These are phyloP conservation scores for Athelia sp. DNA, from an alignment of 1,284 basidiomycete species.

Conservation along the genomic window DNA sequence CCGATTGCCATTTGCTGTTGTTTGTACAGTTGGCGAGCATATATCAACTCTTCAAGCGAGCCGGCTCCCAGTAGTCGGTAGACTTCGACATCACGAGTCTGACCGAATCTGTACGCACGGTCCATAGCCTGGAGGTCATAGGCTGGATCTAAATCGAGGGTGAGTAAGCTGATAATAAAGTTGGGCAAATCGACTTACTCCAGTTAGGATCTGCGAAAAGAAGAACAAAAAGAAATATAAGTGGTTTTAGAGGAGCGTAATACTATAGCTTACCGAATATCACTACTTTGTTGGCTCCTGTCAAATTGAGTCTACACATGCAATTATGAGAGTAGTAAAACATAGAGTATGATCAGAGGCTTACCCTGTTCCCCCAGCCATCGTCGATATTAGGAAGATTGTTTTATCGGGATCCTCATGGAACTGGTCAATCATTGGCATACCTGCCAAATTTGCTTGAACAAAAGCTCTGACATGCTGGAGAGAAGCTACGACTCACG, in stretches of 20 bases:
- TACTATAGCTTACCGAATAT: constrained; percentile 61
- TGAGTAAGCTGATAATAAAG: constrained; percentile 2
- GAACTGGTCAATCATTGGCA: constrained; percentile 79
- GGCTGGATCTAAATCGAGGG: constrained; percentile 58
- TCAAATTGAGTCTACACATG: constrained; percentile 47
- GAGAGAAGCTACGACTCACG: constrained; percentile 18
- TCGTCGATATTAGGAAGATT: constrained; percentile 76
- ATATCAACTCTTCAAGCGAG: constrained; percentile 82
- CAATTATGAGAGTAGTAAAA: no score
- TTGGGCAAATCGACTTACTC: constrained; percentile 49
- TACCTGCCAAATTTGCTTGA: constrained; percentile 42
- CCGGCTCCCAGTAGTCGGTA: constrained; percentile 83
- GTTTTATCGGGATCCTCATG: constrained; percentile 70
- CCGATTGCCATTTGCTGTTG: constrained; percentile 87
- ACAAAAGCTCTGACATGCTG: not conserved
- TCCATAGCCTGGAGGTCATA: constrained; percentile 89
- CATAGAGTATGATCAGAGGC: no score
- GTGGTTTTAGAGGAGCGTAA: not conserved
- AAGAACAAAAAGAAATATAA: constrained; percentile 3
- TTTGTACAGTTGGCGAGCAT: constrained; percentile 84
- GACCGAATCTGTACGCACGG: constrained; percentile 84
- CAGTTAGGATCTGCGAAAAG: constrained; percentile 73
- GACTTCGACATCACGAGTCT: constrained; percentile 82
- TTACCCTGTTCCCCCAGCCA: constrained; percentile 77
- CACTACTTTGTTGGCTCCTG: constrained; percentile 79